A percentile compares a stretch with the other conserved stretches of the same genome.
Evolutionary conservation across 2,329 filamentous ascomycete genomes (phyloP).

Genomic region (Apiospora arundinis): DNA sequence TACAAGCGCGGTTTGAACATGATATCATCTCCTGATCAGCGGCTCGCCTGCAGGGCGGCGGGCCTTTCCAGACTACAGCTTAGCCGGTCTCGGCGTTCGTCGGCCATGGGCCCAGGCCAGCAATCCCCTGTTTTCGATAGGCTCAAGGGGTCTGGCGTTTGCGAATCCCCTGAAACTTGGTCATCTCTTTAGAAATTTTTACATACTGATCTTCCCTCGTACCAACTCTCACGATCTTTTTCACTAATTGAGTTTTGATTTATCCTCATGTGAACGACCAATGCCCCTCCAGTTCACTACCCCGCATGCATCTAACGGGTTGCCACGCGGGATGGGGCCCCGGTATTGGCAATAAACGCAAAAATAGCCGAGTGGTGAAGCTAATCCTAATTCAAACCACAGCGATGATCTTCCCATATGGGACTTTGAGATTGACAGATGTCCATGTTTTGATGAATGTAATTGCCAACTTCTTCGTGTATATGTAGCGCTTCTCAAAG

Average conservation of each 20-base stretch:
- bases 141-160: too few species aligned
- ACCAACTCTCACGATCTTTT: background rate
- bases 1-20: background rate
- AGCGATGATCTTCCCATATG: background rate
- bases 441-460: too few species aligned
- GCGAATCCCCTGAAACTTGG: background rate
- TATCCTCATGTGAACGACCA: background rate
- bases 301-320: conserved; percentile 10
- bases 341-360: background rate
- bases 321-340: background rate
- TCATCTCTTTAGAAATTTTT: background rate
- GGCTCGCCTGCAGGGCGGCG: background rate
- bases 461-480: too few species aligned
- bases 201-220: background rate
- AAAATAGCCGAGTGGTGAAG: background rate
- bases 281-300: background rate
- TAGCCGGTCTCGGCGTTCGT: conserved; percentile 1
- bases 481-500: too few species aligned
- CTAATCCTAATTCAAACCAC: background rate
- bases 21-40: conserved; percentile 13
- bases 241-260: background rate
- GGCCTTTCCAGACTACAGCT: background rate
- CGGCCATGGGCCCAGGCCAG: background rate
- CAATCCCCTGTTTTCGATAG: background rate
- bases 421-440: too few species aligned